phyloP scores from a whole-genome alignment of 1,284 basidiomycete species.

The Peniophora sp. region DNA sequence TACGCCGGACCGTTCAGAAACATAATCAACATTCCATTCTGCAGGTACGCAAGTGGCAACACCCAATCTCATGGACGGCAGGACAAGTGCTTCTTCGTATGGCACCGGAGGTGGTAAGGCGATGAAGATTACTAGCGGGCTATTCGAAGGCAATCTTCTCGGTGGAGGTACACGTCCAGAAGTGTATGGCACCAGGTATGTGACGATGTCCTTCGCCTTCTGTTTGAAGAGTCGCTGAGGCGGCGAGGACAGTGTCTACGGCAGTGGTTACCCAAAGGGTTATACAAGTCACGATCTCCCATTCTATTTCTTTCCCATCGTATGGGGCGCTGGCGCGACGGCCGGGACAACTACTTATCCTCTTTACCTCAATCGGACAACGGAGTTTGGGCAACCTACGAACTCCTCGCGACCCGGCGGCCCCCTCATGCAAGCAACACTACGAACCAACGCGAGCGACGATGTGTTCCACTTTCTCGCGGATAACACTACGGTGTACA shows the following conservation, averaged over 20 bases:
- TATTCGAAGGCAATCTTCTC: slow-evolving; percentile 12
- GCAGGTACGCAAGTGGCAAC: not conserved
- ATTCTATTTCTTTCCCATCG: slow-evolving; percentile 51
- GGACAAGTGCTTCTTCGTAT: not conserved
- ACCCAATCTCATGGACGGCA: not conserved
- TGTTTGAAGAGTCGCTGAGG: no score
- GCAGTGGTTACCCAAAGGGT: slow-evolving; percentile 52
- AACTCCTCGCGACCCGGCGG: slow-evolving; percentile 57
- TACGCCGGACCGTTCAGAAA: no score
- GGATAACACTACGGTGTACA: slow-evolving; percentile 46
- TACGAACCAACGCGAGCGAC: slow-evolving; percentile 36
- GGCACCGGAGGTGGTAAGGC: slow-evolving; percentile 1
- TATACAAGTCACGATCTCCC: slow-evolving; percentile 39
- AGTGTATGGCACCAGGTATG: slow-evolving; percentile 14
- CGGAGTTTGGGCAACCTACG: slow-evolving; percentile 43
- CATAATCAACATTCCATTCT: no score
- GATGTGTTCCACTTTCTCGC: slow-evolving; percentile 42
- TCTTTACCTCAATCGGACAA: slow-evolving; percentile 28
- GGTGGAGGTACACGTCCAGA: slow-evolving; percentile 13
- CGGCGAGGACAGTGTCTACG: slow-evolving; percentile 31
- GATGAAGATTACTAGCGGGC: slow-evolving; percentile 18
- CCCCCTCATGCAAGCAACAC: slow-evolving; percentile 38
- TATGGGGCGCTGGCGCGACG: slow-evolving; percentile 40
- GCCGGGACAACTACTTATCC: slow-evolving; percentile 30
- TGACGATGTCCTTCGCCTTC: not conserved